These are phyloP conservation scores for Ulvella scutata DNA, from an alignment of 139 green algal species.

Conservation along the genomic window DNA sequence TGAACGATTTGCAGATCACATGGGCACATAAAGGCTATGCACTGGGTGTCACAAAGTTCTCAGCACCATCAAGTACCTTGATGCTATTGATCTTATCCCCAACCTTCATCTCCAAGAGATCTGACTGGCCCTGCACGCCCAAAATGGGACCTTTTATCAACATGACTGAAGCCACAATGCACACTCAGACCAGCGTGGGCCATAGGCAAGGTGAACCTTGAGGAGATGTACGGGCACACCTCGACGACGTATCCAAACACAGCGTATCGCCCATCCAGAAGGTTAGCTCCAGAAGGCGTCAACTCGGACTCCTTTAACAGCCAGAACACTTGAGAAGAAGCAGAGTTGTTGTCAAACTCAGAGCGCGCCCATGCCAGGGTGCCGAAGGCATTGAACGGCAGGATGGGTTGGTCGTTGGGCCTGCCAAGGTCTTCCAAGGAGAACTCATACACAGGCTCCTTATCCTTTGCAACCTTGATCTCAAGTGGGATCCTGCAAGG, in stretches of 20 bases:
- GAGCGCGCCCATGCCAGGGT: constrained; percentile 83
- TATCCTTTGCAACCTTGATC: constrained; percentile 71
- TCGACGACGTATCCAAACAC: constrained; percentile 93
- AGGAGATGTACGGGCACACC: constrained; percentile 7
- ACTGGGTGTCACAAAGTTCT: constrained; percentile 37
- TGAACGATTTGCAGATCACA: too few species aligned
- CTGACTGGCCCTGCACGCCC: background rate
- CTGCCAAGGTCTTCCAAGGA: constrained; percentile 85
- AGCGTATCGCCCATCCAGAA: constrained; percentile 92
- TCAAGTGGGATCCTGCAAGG: constrained; percentile 82
- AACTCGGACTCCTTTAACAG: constrained; percentile 97
- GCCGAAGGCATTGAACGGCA: constrained; percentile 98
- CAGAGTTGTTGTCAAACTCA: constrained; percentile 94
- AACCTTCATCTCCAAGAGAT: constrained; percentile 26
- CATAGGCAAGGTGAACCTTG: too few species aligned
- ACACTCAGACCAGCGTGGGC: too few species aligned
- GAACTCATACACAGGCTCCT: constrained; percentile 85
- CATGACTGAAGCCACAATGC: too few species aligned
- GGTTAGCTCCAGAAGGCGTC: constrained; percentile 87
- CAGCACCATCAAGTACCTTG: constrained; percentile 52
- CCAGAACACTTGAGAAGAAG: constrained; percentile 81
- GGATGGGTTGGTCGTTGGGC: constrained; percentile 70
- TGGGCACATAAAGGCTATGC: background rate
- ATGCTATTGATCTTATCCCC: constrained; percentile 74
- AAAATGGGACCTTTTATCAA: too few species aligned